Conservation (phyloP, 2,329 filamentous ascomycete genomes). For the Sordariomycetes sp. region DNA sequence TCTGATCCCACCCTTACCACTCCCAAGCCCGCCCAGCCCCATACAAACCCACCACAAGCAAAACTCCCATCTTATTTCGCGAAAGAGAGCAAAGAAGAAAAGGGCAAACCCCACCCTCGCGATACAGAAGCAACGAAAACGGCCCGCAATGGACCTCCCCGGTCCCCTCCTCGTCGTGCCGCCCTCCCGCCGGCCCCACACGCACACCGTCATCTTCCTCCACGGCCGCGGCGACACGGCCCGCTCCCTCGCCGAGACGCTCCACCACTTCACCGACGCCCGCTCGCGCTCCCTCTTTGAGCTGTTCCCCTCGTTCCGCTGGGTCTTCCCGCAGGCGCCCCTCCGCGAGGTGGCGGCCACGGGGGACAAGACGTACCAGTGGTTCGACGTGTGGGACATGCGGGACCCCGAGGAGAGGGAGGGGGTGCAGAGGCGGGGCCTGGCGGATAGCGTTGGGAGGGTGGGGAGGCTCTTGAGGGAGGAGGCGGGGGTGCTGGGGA, state of each 20-base stretch:
- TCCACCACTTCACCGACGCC: constrained; percentile 18
- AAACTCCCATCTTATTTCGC: not conserved
- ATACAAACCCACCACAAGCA: not conserved
- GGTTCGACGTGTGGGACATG: constrained; percentile 37
- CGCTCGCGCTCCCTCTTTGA: constrained; percentile 19
- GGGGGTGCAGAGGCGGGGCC: constrained; percentile 24
- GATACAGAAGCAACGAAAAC: not conserved
- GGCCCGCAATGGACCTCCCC: not conserved
- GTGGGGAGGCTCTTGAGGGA: not conserved
- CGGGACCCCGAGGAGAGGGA: constrained; percentile 25
- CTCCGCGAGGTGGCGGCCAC: constrained; percentile 6
- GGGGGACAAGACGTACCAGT: constrained; percentile 19
- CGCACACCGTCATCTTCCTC: constrained; percentile 30
- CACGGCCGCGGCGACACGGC: constrained; percentile 29
- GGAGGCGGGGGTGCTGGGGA: constrained; percentile 13
- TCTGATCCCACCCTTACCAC: not conserved
- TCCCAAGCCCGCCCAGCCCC: not conserved
- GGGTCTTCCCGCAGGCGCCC: constrained; percentile 34
- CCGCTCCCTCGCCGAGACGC: constrained; percentile 15
- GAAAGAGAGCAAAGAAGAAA: not conserved
- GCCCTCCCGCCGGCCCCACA: constrained; percentile 14
- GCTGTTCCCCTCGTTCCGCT: constrained; percentile 29
- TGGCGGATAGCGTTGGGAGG: constrained; percentile 11
- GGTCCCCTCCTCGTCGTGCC: constrained; percentile 6
- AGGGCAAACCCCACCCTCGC: not conserved